Conservation (phyloP, 2,329 filamentous ascomycete genomes). For the Ophiognomonia clavigignenti-juglandacearum region DNA sequence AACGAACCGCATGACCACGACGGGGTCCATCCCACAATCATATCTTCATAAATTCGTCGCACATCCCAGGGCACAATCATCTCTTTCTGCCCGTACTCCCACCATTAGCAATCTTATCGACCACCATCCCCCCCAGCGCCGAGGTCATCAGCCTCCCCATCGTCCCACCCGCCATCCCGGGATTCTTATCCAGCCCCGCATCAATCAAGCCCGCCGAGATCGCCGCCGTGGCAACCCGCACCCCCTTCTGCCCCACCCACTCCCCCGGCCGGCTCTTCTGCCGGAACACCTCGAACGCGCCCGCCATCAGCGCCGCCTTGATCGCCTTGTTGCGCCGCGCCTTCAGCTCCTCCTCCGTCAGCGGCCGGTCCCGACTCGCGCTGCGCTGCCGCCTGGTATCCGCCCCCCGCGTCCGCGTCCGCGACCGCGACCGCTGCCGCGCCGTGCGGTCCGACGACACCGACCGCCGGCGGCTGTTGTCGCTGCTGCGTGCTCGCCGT, state of each 20-base stretch:
- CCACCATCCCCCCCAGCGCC: constrained; percentile 21
- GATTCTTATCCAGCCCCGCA: constrained; percentile 16
- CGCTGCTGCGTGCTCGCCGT: too few species aligned
- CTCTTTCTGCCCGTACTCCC: not conserved
- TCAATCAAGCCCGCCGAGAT: constrained; percentile 23
- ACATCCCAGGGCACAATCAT: too few species aligned
- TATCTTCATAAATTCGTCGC: not conserved
- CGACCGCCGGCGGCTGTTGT: too few species aligned
- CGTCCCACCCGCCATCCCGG: constrained; percentile 18
- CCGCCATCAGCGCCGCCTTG: constrained; percentile 21
- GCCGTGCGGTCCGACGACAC: too few species aligned
- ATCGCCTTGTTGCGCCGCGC: constrained; percentile 19
- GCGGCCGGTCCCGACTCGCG: not conserved
- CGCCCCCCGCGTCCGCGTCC: not conserved
- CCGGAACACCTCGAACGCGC: constrained; percentile 21
- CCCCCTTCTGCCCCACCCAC: constrained; percentile 15
- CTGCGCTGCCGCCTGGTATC: not conserved
- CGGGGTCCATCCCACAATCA: not conserved
- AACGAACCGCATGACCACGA: not conserved
- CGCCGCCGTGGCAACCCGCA: constrained; percentile 23
- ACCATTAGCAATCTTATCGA: constrained; percentile 24
- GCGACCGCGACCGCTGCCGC: not conserved
- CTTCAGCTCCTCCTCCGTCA: constrained; percentile 2
- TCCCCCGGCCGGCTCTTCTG: constrained; percentile 17
- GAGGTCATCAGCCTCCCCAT: constrained; percentile 17